These are phyloP conservation scores for Candida insectorum DNA, from an alignment of 805 yeast species.

Conservation along the genomic window DNA sequence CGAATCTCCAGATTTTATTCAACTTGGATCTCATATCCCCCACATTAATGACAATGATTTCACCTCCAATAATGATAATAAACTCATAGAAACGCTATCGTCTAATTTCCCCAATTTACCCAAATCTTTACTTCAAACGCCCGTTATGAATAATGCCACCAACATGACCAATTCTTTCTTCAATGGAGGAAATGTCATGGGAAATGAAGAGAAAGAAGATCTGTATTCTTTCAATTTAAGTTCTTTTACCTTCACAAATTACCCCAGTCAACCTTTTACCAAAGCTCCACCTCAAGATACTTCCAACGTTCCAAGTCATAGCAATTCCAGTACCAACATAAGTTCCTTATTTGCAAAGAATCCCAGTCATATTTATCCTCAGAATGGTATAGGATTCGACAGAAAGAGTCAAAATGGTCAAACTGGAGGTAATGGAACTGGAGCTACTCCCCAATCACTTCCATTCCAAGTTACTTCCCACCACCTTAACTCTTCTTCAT, in stretches of 20 bases:
- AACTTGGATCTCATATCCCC: neutral
- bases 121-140: conserved; percentile 8
- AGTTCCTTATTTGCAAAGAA: conserved; percentile 12
- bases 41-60: neutral
- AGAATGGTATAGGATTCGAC: neutral
- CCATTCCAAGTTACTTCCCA: conserved; percentile 1
- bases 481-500: conserved; percentile 4
- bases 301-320: conserved; percentile 6
- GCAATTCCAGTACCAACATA: conserved; percentile 9
- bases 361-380: conserved; percentile 12
- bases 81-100: conserved; percentile 6
- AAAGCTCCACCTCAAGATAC: neutral
- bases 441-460: neutral
- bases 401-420: neutral
- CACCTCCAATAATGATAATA: conserved; percentile 2
- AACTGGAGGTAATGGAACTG: conserved; percentile 1
- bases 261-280: conserved; percentile 6
- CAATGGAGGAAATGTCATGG: conserved; percentile 15
- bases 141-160: conserved; percentile 20
- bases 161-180: conserved; percentile 36
- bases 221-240: conserved; percentile 31
- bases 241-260: conserved; percentile 30
- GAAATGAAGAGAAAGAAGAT: conserved; percentile 18
- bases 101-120: conserved; percentile 10
- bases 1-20: neutral